Evolutionary conservation across 352 stramenopile species (phyloP).

Genomic region (Pythium guiyangense): DNA sequence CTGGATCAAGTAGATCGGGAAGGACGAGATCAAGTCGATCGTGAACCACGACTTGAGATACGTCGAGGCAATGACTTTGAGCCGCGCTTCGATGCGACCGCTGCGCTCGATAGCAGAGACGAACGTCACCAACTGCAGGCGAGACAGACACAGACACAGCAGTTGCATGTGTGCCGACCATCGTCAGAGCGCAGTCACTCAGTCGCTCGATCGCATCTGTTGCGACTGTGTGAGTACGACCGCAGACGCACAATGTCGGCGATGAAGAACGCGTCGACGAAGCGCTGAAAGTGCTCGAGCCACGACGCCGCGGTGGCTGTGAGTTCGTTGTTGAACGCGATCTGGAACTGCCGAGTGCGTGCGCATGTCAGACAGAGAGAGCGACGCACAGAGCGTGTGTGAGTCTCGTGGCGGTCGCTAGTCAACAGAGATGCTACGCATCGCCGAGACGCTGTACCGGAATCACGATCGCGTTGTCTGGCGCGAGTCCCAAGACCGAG

Average conservation of each 20-base stretch:
- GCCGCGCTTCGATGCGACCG: slow-evolving; percentile 47
- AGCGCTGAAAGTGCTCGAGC: slow-evolving; percentile 52
- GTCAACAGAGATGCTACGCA: background rate
- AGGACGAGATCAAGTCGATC: slow-evolving; percentile 69
- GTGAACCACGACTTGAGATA: slow-evolving; percentile 75
- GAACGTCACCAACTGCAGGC: slow-evolving; percentile 59
- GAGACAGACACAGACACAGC: background rate
- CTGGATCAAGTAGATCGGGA: slow-evolving; percentile 68
- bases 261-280: slow-evolving; percentile 71
- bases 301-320: slow-evolving; percentile 11
- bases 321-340: slow-evolving; percentile 43
- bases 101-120: slow-evolving; percentile 60
- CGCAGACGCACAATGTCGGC: slow-evolving; percentile 49
- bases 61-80: slow-evolving; percentile 36
- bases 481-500: background rate
- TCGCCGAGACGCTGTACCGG: slow-evolving; percentile 19
- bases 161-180: background rate
- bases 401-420: too few relatives aligned
- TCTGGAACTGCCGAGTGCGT: slow-evolving; percentile 43
- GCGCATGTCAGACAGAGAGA: background rate
- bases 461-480: slow-evolving; percentile 77
- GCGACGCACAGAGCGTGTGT: background rate
- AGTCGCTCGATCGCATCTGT: too few relatives aligned
- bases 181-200: too few relatives aligned
- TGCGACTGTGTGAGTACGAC: too few relatives aligned